Evolutionary conservation across 192 early-diverging fungal species (phyloP), one percentile per base, ranked within the genome.

Genomic region (Dimargaris xerosporica): DNA sequence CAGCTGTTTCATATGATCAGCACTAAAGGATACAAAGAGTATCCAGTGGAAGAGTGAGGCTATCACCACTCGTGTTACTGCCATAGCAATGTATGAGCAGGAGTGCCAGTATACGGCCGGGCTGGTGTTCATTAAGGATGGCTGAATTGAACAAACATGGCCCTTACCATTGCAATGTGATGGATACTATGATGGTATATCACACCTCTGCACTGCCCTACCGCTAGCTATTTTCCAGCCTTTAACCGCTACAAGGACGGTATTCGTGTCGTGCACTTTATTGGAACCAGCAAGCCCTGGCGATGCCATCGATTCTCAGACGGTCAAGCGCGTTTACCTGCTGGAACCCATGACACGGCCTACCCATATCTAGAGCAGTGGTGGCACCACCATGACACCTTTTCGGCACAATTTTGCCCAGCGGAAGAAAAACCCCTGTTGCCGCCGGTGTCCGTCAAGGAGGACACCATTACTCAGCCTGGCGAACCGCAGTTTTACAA

Each of bases 231-330:
- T 69, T 71, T 73, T 52, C 94, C 94, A 2, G 94, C 94, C 0
- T 79, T 85, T 66, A 75, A 80, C 52, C 78, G 85, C n/a, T 93
- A 86, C 71, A 68, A 78, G 17, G 64, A 78, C 54, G 74, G 81
- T 29, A 81, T 94, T 39, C 79, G 82, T 1, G 85, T 91, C 21
- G 80, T 91, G 26, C 94, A 97, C 64, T 97, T 97, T 72, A 90
- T 93, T 58, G 94, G 94, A 4, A 60, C 69, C 5, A 71, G 77
- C 21, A 97, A 97, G 74, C 94, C 94, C 9, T 97, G 94, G 94
- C 77, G 79, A 54, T 88, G 82, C 74, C 73, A 79, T 29, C 81
- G 85, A 25, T 81, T 78, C 44, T 66, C 76, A 16, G 80, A 83
- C 58, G 83, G 85, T 31, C 66, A 66, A 13, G 68, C 86, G 61